phyloP scores from a whole-genome alignment of 1,284 basidiomycete species.

The Mixia osmundae region DNA sequence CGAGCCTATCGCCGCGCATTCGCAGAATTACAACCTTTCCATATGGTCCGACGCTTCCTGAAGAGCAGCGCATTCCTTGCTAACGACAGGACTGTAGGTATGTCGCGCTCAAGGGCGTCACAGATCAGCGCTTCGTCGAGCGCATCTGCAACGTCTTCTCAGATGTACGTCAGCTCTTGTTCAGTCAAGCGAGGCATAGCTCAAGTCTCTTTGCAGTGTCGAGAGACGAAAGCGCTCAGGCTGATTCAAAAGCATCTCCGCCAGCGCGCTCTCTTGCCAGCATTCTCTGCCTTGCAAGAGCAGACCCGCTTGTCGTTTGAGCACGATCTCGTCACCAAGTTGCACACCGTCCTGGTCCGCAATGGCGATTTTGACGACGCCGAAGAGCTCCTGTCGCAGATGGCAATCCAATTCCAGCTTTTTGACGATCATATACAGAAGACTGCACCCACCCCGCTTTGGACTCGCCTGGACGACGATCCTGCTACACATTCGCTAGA shows the following conservation, averaged over 20 bases:
- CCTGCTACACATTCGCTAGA: constrained; percentile 3
- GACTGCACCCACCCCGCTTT: constrained; percentile 2
- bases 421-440: neutral
- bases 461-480: constrained; percentile 7
- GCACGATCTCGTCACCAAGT: constrained; percentile 17
- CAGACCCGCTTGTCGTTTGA: constrained; percentile 14
- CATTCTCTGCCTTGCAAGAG: constrained; percentile 13
- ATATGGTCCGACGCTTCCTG: constrained; percentile 12
- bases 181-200: neutral
- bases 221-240: constrained; percentile 15
- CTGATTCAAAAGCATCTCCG: constrained; percentile 23
- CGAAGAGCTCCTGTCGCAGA: constrained; percentile 17
- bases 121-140: constrained; percentile 12
- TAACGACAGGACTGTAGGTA: constrained; percentile 13
- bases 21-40: constrained; percentile 20
- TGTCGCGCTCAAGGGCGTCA: constrained; percentile 19
- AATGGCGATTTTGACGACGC: constrained; percentile 18
- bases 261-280: constrained; percentile 14
- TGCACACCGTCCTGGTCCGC: constrained; percentile 19
- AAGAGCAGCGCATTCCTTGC: neutral
- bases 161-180: neutral
- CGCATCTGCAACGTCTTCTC: neutral
- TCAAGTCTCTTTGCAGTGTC: constrained; percentile 10
- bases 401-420: constrained; percentile 9
- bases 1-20: constrained; percentile 20